Conservation (phyloP, 306 rosid species). For the Mimosa bimucronata region DNA sequence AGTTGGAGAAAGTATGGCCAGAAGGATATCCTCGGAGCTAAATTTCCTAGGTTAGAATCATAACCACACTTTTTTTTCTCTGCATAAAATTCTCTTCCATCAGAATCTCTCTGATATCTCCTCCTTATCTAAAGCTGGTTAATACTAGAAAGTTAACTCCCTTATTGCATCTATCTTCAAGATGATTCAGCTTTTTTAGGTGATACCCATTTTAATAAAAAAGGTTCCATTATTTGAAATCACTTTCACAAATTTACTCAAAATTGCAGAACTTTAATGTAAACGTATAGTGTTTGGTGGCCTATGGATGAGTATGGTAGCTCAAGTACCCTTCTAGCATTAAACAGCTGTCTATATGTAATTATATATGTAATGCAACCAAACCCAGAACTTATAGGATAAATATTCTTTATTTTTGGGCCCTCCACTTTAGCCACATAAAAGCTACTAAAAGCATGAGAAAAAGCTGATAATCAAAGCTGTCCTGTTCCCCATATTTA, state of each 20-base stretch:
- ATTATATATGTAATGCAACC: background rate
- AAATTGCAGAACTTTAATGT: conserved; percentile 18
- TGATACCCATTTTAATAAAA: background rate
- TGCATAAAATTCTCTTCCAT: too few relatives aligned
- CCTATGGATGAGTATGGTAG: background rate
- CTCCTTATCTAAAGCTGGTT: background rate
- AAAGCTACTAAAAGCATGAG: background rate
- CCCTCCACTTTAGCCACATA: background rate
- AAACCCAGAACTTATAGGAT: background rate
- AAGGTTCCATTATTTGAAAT: background rate
- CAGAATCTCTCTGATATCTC: background rate
- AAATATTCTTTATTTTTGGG: conserved; percentile 12
- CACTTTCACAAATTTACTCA: background rate
- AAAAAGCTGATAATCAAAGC: background rate
- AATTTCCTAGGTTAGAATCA: conserved; percentile 66
- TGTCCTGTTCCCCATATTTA: background rate
- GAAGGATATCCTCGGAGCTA: conserved; percentile 85
- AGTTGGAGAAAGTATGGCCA: conserved; percentile 97
- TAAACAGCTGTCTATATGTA: background rate
- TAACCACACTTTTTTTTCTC: background rate
- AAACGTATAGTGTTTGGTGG: conserved; percentile 8
- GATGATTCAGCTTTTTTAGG: background rate
- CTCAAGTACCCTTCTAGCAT: conserved; percentile 13
- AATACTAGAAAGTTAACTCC: background rate
- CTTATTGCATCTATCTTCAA: background rate